Evolutionary conservation across 805 yeast species (phyloP).

Genomic region (Teunomyces panamensis): DNA sequence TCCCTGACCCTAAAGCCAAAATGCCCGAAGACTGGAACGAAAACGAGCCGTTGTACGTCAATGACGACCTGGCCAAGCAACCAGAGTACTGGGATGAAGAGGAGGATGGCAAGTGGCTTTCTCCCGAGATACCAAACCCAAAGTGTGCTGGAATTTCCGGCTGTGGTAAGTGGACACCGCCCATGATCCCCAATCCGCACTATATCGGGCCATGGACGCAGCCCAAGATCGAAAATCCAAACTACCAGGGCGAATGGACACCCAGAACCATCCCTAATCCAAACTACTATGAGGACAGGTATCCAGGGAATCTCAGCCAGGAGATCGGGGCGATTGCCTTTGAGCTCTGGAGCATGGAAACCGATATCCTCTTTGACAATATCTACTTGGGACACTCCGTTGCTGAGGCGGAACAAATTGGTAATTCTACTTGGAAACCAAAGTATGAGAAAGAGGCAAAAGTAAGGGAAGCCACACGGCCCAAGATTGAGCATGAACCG

Average conservation of each 20-base stretch:
- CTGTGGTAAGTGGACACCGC: constrained; percentile 81
- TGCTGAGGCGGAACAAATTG: constrained; percentile 80
- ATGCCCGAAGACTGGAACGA: constrained; percentile 86
- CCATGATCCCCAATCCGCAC: constrained; percentile 61
- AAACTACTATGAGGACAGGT: constrained; percentile 53
- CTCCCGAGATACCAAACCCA: constrained; percentile 72
- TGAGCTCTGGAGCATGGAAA: constrained; percentile 86
- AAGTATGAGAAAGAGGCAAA: constrained; percentile 52
- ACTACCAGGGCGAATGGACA: constrained; percentile 74
- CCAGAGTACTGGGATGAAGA: constrained; percentile 89
- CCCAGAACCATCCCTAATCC: constrained; percentile 72
- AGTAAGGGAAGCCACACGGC: constrained; percentile 38
- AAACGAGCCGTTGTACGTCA: constrained; percentile 50
- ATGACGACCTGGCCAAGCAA: constrained; percentile 62
- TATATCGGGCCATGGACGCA: constrained; percentile 79
- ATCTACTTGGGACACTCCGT: constrained; percentile 82
- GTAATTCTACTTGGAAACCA: constrained; percentile 67
- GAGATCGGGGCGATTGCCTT: constrained; percentile 81
- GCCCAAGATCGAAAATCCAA: constrained; percentile 69
- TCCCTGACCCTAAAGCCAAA: constrained; percentile 62
- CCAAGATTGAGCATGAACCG: constrained; percentile 42
- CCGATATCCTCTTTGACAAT: constrained; percentile 73
- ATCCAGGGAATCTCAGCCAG: constrained; percentile 55
- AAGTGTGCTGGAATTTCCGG: constrained; percentile 59
- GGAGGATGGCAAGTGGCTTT: constrained; percentile 83